Conservation (phyloP, 768 basidiomycete genomes). For the Lactifluus volemus region DNA sequence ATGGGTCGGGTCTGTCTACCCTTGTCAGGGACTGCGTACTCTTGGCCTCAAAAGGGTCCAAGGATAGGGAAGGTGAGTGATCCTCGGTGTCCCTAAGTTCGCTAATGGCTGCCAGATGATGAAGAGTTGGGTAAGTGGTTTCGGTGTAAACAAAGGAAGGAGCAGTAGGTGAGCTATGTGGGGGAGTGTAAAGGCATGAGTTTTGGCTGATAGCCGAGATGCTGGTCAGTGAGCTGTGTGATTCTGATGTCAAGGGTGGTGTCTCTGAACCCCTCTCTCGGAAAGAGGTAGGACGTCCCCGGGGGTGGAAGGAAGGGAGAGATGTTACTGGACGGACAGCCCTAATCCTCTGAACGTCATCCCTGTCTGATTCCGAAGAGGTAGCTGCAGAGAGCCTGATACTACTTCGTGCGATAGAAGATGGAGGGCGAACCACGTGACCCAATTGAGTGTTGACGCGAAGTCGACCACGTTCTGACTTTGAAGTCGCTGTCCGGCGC, state of each 20-base stretch:
- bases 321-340: neutral
- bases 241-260: constrained; percentile 20
- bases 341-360: neutral
- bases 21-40: neutral
- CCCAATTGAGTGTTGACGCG: neutral
- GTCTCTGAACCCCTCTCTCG: constrained; percentile 2
- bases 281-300: neutral
- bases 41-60: neutral
- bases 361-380: constrained; percentile 7
- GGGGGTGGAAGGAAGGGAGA: constrained; percentile 8
- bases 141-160: constrained; percentile 3
- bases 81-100: constrained; percentile 5
- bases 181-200: constrained; percentile 19
- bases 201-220: neutral
- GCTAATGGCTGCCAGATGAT: constrained; percentile 14
- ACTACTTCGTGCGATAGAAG: neutral
- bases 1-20: neutral
- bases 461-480: neutral
- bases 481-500: neutral
- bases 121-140: neutral
- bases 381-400: neutral
- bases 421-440: neutral
- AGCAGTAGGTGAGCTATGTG: constrained; percentile 8
- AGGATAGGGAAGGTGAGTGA: neutral
- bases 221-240: constrained; percentile 24